Percentiles rank a stretch among this genome's conserved stretches.
phyloP scores from a whole-genome alignment of 192 early-diverging fungal genomes.

The Podila verticillata region DNA sequence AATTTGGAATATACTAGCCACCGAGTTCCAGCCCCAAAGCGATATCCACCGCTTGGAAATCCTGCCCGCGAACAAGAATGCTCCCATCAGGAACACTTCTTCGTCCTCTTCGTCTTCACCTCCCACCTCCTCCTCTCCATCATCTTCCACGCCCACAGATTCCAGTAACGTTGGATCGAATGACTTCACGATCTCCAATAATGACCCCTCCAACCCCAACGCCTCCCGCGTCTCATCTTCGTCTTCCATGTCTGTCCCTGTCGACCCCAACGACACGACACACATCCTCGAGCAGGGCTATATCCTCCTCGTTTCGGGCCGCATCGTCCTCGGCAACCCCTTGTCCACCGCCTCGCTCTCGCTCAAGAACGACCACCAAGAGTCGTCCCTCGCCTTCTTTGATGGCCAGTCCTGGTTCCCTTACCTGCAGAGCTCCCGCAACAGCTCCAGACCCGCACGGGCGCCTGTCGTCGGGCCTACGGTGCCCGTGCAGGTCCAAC shows the following conservation, averaged over 20 bases:
- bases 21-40: conserved; percentile 29
- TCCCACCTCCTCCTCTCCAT: not conserved
- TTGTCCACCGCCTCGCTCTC: not conserved
- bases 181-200: not conserved
- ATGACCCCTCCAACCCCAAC: conserved; percentile 1
- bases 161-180: not conserved
- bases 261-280: conserved; percentile 21
- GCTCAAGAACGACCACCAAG: conserved; percentile 27
- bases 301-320: conserved; percentile 57
- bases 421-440: conserved; percentile 45
- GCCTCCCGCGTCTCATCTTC: not conserved
- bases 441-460: conserved; percentile 12
- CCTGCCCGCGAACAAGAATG: conserved; percentile 24
- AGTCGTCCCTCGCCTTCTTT: conserved; percentile 55
- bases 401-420: conserved; percentile 61
- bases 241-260: not conserved
- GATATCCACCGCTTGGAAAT: conserved; percentile 29
- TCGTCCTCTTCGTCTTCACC: not conserved
- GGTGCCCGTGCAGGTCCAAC: not conserved
- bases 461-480: not conserved
- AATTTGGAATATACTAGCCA: conserved; percentile 5
- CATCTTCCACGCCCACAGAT: not conserved
- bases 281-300: conserved; percentile 33
- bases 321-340: conserved; percentile 44
- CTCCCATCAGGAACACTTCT: conserved; percentile 4